phyloP scores from a whole-genome alignment of 225 moss, liverwort and hornwort genomes.

The Takakia lepidozioides region DNA sequence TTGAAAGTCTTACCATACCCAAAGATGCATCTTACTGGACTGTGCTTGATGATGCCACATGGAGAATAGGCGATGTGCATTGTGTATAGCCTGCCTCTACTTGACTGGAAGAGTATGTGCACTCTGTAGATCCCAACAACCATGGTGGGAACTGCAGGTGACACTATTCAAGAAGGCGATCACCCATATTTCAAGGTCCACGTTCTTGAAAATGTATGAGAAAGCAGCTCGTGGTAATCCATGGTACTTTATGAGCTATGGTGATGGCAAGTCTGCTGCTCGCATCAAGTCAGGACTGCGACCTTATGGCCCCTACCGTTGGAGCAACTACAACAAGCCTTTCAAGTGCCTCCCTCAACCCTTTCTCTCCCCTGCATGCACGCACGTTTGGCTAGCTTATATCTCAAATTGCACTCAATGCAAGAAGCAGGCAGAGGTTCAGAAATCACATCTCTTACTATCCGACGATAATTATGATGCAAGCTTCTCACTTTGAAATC shows the following conservation, averaged over 20 bases:
- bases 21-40: background rate
- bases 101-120: too few species aligned
- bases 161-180: constrained; percentile 19
- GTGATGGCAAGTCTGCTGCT: constrained; percentile 16
- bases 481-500: too few species aligned
- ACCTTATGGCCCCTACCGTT: constrained; percentile 17
- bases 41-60: too few species aligned
- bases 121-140: too few species aligned
- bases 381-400: too few species aligned
- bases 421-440: too few species aligned
- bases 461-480: background rate
- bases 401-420: background rate
- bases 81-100: too few species aligned
- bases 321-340: constrained; percentile 8
- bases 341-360: constrained; percentile 3
- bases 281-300: constrained; percentile 17
- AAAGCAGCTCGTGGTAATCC: constrained; percentile 7
- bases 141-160: constrained; percentile 4
- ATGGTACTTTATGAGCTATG: constrained; percentile 18
- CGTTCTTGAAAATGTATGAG: background rate
- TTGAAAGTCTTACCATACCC: background rate
- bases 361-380: too few species aligned
- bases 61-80: too few species aligned
- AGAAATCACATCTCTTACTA: background rate
- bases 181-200: constrained; percentile 1